These are phyloP conservation scores for Pilobolus umbonatus DNA, from an alignment of 192 early-diverging fungal genomes.

Conservation along the genomic window DNA sequence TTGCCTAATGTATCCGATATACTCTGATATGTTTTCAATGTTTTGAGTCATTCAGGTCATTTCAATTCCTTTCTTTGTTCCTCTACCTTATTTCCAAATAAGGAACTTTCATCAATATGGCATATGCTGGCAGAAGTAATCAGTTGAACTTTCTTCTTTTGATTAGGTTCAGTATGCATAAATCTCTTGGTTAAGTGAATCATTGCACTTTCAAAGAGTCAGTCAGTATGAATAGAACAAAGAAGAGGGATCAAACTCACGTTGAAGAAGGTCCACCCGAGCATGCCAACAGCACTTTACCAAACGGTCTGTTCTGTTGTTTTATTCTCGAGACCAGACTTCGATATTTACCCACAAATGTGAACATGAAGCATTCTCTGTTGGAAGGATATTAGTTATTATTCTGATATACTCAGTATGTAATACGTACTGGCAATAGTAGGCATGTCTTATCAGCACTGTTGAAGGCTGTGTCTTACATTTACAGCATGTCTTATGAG, in stretches of 20 bases:
- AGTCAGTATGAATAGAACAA: background rate
- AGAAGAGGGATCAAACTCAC: too few relatives aligned
- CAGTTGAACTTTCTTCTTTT: slow-evolving; percentile 51
- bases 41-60: background rate
- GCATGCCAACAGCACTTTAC: slow-evolving; percentile 71
- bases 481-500: slow-evolving; percentile 54
- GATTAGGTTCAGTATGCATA: slow-evolving; percentile 46
- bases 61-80: background rate
- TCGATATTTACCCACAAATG: slow-evolving; percentile 66
- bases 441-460: slow-evolving; percentile 60
- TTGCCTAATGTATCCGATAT: slow-evolving; percentile 35
- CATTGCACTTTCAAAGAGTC: slow-evolving; percentile 45
- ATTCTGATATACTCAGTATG: background rate
- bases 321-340: slow-evolving; percentile 52
- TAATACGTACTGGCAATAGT: slow-evolving; percentile 69
- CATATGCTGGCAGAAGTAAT: slow-evolving; percentile 65
- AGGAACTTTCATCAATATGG: slow-evolving; percentile 70
- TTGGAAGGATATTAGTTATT: background rate
- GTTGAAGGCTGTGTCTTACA: slow-evolving; percentile 67
- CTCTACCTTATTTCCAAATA: slow-evolving; percentile 40
- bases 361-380: slow-evolving; percentile 59
- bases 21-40: slow-evolving; percentile 6
- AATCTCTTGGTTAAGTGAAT: slow-evolving; percentile 61
- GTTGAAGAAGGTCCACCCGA: slow-evolving; percentile 83
- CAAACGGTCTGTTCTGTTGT: slow-evolving; percentile 32